A percentile compares a stretch with the other conserved stretches of the same genome.
Evolutionary conservation across 192 early-diverging fungal species (phyloP).

Genomic region (Backusella morwellensis): DNA sequence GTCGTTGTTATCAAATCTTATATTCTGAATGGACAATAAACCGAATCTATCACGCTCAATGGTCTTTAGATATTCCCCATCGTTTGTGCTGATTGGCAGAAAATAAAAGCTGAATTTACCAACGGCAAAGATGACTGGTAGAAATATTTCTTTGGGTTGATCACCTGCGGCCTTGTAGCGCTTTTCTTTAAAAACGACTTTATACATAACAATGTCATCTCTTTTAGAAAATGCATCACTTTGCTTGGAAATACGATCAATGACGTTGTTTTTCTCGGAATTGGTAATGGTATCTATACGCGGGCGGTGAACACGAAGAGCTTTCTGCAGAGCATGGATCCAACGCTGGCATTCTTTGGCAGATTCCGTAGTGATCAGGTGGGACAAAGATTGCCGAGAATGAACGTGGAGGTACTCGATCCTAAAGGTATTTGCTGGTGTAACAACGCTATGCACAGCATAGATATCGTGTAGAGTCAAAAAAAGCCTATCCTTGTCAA

Average conservation of each 20-base stretch:
- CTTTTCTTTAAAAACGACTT: constrained; percentile 24
- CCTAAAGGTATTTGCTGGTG: constrained; percentile 17
- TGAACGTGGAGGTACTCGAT: constrained; percentile 27
- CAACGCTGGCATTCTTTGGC: constrained; percentile 19
- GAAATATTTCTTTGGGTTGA: constrained; percentile 20
- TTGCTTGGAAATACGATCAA: constrained; percentile 24
- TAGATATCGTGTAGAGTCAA: constrained; percentile 6
- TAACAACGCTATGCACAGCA: constrained; percentile 18
- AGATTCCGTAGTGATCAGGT: constrained; percentile 11
- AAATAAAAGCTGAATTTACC: constrained; percentile 34
- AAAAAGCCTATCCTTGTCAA: background rate
- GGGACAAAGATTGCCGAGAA: background rate
- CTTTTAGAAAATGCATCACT: constrained; percentile 11
- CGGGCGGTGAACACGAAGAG: background rate
- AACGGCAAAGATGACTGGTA: constrained; percentile 20
- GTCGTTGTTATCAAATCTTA: constrained; percentile 15
- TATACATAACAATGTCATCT: constrained; percentile 25
- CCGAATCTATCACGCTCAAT: constrained; percentile 31
- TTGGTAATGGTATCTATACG: constrained; percentile 6
- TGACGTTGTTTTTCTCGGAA: constrained; percentile 8
- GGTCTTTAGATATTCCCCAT: constrained; percentile 18
- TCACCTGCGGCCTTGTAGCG: background rate
- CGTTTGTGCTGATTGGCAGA: constrained; percentile 4
- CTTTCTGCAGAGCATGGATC: constrained; percentile 23
- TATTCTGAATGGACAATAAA: constrained; percentile 26